Evolutionary conservation across 441 rosid genomes (phyloP), one percentile per base, ranked within the genome.

Genomic region (Aquilaria agallochum): DNA sequence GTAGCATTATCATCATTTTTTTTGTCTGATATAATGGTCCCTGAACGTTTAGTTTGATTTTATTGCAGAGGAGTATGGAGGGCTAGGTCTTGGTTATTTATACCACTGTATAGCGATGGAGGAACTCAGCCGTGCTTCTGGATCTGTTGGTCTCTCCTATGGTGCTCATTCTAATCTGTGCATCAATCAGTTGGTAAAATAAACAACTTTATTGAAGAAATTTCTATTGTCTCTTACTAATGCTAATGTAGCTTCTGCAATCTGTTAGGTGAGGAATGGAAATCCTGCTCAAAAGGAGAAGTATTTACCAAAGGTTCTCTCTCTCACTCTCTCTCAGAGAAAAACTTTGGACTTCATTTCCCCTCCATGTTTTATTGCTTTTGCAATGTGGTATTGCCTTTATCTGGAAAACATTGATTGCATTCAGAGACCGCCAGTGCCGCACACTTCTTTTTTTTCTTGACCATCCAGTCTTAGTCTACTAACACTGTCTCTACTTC

Each of bases 141-240:
- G 95, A 30, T 91, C 96, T 6, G 99, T 91, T 72, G 97, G 80
- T n/a, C 79, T 94, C 67, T 89, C 99, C 52, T 94, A 86, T 67
- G 97, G 97, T 70, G 94, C 97, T 31, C 99, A 94, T 75, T 87
- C 99, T 60, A 94, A 94, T 75, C 75, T 94, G 64, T 94, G 99
- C 78, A 75, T 94, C 69, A 94, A 94, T 73, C 99, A 94, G 71
- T 70, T 94, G 96, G 99, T 94, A 85, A 68, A 46, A 52, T 60
- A 8, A 58, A 65, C 13, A 53, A 50, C 57, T 12, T 56, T 9
- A 10, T 13, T 5, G 50, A 51, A 42, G 34, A 55, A 42, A 36
- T 0, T 53, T 56, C 45, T 31, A 2, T 42, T 55, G 50, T 49
- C 27, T 9, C 31, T 44, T 34, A 7, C 30, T 27, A 12, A 56